Evolutionary conservation across 495 filamentous ascomycete species (phyloP).

Genomic region (Aspergillus panamensis): DNA sequence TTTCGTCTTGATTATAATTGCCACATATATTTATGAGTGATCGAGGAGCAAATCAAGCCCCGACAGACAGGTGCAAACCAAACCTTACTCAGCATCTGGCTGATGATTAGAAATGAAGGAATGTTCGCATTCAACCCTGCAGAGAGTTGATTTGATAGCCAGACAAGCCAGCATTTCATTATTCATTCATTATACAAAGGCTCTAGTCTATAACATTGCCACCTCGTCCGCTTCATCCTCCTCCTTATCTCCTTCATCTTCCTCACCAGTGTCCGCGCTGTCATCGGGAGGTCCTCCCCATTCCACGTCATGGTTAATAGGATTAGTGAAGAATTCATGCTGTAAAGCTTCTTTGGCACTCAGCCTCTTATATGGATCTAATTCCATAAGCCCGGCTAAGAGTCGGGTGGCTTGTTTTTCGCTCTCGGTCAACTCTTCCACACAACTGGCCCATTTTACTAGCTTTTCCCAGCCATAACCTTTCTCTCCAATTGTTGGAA

Average conservation of each 20-base stretch:
- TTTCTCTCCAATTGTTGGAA: constrained; percentile 80
- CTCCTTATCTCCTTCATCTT: constrained; percentile 30
- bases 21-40: background rate
- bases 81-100: no score
- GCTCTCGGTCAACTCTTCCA: constrained; percentile 46
- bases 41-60: background rate
- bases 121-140: background rate
- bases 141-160: background rate
- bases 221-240: constrained; percentile 45
- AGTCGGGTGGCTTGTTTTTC: constrained; percentile 53
- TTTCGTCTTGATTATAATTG: no score
- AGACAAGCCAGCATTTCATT: constrained; percentile 1
- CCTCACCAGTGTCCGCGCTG: constrained; percentile 39
- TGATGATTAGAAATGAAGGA: no score
- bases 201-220: constrained; percentile 37
- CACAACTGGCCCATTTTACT: constrained; percentile 78
- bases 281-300: constrained; percentile 46
- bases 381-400: constrained; percentile 60
- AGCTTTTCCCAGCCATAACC: constrained; percentile 90
- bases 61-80: background rate
- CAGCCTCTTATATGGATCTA: constrained; percentile 55
- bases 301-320: constrained; percentile 44
- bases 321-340: constrained; percentile 62
- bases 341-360: constrained; percentile 56
- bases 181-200: constrained; percentile 20